Evolutionary conservation across 345 rosid genomes (phyloP).

Genomic region (Noccaea caerulescens): DNA sequence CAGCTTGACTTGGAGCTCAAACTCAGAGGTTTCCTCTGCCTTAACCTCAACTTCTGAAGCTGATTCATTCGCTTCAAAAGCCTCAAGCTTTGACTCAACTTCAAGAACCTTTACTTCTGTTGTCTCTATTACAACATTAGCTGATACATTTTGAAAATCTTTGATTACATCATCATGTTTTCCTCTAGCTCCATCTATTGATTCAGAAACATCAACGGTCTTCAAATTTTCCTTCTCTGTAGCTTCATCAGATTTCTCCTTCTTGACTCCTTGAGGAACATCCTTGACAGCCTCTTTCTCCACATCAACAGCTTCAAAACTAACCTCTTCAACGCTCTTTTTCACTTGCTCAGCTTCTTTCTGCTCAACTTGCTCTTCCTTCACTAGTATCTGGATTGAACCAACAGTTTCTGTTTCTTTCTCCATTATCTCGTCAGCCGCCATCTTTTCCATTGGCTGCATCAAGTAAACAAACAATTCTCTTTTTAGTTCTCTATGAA

Average conservation of each 20-base stretch:
- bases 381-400: slow-evolving; percentile 4
- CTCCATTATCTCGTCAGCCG: slow-evolving; percentile 22
- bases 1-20: slow-evolving; percentile 4
- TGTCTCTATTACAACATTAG: slow-evolving; percentile 2
- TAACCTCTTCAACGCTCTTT: slow-evolving; percentile 15
- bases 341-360: neutral
- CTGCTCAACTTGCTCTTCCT: neutral
- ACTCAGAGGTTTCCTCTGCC: neutral
- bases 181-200: neutral
- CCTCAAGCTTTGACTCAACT: slow-evolving; percentile 15
- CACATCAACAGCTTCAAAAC: slow-evolving; percentile 3
- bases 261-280: slow-evolving; percentile 1
- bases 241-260: neutral
- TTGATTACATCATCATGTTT: slow-evolving; percentile 15
- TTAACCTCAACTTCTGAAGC: slow-evolving; percentile 1
- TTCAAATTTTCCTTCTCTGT: slow-evolving; percentile 4
- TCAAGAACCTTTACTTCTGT: neutral
- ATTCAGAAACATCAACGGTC: slow-evolving; percentile 14
- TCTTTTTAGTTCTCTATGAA: neutral
- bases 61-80: neutral
- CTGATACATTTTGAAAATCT: slow-evolving; percentile 10
- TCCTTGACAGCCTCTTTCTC: slow-evolving; percentile 23
- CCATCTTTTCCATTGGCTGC: slow-evolving; percentile 38
- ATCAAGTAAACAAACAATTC: neutral
- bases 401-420: slow-evolving; percentile 28